phyloP scores from a whole-genome alignment of 345 rosid genomes.

The Eucalyptus regnans region DNA sequence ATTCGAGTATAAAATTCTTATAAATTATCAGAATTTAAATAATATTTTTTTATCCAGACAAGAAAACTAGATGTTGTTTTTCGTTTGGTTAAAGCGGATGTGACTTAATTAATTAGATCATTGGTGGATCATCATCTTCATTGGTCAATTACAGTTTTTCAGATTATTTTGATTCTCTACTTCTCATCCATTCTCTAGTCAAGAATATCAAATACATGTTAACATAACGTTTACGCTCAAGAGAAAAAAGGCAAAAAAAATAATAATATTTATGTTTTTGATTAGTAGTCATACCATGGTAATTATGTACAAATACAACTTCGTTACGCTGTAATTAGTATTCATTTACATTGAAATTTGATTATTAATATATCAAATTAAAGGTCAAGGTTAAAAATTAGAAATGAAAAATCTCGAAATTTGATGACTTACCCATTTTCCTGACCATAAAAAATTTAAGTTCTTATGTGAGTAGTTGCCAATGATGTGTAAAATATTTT shows the following conservation, averaged over 20 bases:
- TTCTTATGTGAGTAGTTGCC: not conserved
- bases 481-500: not conserved
- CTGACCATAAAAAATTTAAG: not conserved
- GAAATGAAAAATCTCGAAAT: not conserved
- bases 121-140: not conserved
- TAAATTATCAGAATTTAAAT: not conserved
- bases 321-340: not conserved
- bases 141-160: not conserved
- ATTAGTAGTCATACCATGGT: not conserved
- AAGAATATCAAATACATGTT: not conserved
- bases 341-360: not conserved
- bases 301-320: not conserved
- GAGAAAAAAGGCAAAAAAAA: not conserved
- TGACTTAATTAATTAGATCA: not conserved
- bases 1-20: not conserved
- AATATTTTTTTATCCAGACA: not conserved
- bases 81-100: rapidly evolving
- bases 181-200: not conserved
- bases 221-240: not conserved
- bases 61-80: not conserved
- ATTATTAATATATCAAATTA: not conserved
- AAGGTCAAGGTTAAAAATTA: not conserved
- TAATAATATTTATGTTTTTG: not conserved
- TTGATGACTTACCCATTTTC: not conserved
- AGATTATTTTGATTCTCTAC: not conserved